Percentiles rank a stretch among this genome's conserved stretches.
Evolutionary conservation across 805 yeast genomes (phyloP).

Genomic region (Candida wancherniae): DNA sequence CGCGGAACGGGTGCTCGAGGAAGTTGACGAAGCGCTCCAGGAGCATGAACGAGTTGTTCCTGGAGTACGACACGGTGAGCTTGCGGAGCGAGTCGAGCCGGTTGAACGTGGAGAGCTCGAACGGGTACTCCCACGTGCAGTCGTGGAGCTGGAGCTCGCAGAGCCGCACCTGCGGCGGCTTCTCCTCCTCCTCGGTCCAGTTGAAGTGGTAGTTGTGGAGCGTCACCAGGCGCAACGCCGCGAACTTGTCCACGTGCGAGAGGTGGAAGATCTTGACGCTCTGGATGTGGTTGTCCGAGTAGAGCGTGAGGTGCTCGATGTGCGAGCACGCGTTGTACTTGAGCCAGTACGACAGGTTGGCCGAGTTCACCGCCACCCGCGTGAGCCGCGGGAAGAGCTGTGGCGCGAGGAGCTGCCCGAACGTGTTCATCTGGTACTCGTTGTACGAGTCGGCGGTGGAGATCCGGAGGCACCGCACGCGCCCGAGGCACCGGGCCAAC

Average conservation of each 20-base stretch:
- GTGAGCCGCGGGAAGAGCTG: constrained; percentile 20
- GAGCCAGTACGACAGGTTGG: constrained; percentile 39
- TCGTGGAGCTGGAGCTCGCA: constrained; percentile 29
- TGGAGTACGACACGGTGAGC: constrained; percentile 23
- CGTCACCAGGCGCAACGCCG: constrained; percentile 26
- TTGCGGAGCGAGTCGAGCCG: constrained; percentile 17
- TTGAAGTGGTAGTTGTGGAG: constrained; percentile 41
- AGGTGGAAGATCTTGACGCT: constrained; percentile 35
- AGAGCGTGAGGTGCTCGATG: constrained; percentile 22
- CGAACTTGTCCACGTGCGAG: constrained; percentile 39
- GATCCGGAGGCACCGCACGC: constrained; percentile 9
- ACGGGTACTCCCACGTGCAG: constrained; percentile 58
- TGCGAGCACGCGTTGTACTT: constrained; percentile 26
- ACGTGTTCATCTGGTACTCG: constrained; percentile 29
- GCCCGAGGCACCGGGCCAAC: too few species aligned
- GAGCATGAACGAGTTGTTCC: constrained; percentile 28
- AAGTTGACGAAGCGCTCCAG: constrained; percentile 36
- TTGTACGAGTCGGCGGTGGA: constrained; percentile 13
- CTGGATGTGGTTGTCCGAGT: constrained; percentile 18
- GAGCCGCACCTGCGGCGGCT: constrained; percentile 16
- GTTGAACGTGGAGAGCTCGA: constrained; percentile 37
- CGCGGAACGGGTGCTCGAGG: constrained; percentile 18
- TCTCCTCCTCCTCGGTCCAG: constrained; percentile 28
- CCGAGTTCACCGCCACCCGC: constrained; percentile 26
- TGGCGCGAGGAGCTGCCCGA: constrained; percentile 17